Conservation (phyloP, 2,329 filamentous ascomycete genomes). For the Arthroderma sp. region DNA sequence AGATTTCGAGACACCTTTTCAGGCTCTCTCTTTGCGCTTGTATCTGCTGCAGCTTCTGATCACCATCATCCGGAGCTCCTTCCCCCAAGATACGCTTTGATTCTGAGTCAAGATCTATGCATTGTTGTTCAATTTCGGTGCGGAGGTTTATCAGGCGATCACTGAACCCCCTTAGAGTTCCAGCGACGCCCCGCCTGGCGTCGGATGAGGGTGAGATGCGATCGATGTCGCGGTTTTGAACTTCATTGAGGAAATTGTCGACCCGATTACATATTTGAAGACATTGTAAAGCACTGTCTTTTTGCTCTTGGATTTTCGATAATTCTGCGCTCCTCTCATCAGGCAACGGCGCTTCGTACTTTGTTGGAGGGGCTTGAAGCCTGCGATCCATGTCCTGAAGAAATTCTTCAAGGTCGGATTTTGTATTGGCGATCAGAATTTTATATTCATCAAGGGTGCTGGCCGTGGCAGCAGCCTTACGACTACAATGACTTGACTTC, state of each 20-base stretch:
- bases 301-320: conserved; percentile 17
- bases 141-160: no score
- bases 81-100: no score
- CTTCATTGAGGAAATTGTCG: conserved; percentile 19
- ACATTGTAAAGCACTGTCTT: conserved; percentile 19
- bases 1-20: no score
- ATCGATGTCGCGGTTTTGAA: conserved; percentile 9
- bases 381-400: conserved; percentile 19
- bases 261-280: conserved; percentile 20
- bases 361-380: conserved; percentile 11
- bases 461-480: not conserved
- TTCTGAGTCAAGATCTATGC: no score
- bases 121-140: no score
- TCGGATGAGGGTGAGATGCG: no score
- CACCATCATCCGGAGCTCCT: no score
- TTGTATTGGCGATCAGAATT: conserved; percentile 9
- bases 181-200: no score
- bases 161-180: no score
- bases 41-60: no score
- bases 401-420: conserved; percentile 17
- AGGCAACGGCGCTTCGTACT: conserved; percentile 2
- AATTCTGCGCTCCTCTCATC: conserved; percentile 14
- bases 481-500: not conserved
- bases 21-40: no score
- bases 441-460: not conserved